These are phyloP conservation scores for Pythium chondricola DNA, from an alignment of 352 stramenopile species.

Conservation along the genomic window DNA sequence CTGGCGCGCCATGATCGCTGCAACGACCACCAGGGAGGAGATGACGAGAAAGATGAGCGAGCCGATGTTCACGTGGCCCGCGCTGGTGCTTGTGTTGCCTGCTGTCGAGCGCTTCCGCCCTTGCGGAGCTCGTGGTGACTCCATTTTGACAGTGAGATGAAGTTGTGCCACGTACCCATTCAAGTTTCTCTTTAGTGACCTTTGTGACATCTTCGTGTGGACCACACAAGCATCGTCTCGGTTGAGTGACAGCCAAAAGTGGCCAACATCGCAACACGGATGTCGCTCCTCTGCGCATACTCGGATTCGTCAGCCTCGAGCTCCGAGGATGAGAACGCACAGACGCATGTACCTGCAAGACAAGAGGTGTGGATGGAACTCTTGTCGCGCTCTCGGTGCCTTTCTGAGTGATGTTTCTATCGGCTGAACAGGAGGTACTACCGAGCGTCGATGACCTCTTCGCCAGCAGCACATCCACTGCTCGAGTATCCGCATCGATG, in stretches of 20 bases:
- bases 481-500: background rate
- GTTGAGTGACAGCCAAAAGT: constrained; percentile 1
- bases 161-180: too few relatives aligned
- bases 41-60: constrained; percentile 41
- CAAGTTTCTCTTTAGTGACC: too few relatives aligned
- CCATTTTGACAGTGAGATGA: too few relatives aligned
- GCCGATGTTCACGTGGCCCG: constrained; percentile 14
- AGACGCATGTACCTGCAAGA: too few relatives aligned
- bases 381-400: too few relatives aligned
- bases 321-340: constrained; percentile 22
- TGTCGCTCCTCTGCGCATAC: constrained; percentile 59
- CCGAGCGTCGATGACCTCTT: constrained; percentile 23
- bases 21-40: constrained; percentile 29
- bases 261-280: constrained; percentile 2
- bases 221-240: too few relatives aligned
- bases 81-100: too few relatives aligned
- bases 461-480: background rate
- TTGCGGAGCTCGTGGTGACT: too few relatives aligned
- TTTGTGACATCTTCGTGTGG: too few relatives aligned
- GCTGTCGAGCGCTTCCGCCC: too few relatives aligned
- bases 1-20: constrained; percentile 41
- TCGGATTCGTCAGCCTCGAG: constrained; percentile 46
- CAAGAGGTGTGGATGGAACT: too few relatives aligned
- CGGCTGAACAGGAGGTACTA: constrained; percentile 4
- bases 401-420: too few relatives aligned